Evolutionary conservation across 2,329 filamentous ascomycete genomes (phyloP), one percentile per base, ranked within the genome.

Genomic region (Chlorencoelia australis): DNA sequence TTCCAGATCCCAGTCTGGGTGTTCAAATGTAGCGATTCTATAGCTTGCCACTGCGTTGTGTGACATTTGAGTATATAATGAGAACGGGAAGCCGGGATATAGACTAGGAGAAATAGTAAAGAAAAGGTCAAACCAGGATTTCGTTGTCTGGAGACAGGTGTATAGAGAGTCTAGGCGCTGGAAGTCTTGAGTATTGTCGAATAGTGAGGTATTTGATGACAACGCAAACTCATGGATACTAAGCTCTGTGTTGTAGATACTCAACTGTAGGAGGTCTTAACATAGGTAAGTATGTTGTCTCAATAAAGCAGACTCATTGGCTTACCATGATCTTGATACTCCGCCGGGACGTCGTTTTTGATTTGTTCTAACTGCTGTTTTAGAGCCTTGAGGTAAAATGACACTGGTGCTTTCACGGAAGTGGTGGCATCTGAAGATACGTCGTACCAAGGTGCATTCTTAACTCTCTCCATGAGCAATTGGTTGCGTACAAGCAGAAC

Each of bases 341-440:
- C 42, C 71, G 66, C 6, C 84, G 87, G 37, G 91, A 77, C 40
- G 73, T 79, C 2, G 84, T 74, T 58, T 78, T 67, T 65, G 7
- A 42, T 20, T 3, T 16, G 77, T 75, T 35, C 77, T 75, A 35
- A 72, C 65, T 5, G 77, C 75, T 49, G 81, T 66, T 14, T 81
- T 69, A 18, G 69, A 60, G 48, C 68, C 62, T 42, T 35, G 5
- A 39, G 14, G 18, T 35, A 33, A 14, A 42, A 35, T 7, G 5
- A 11, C 14, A 25, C 18, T 17, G 40, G 36, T 55, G 20, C 62
- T 50, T 13, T 54, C 8, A 20, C 22, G n/a, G 18, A 7, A 3
- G 15, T 20, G 17, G 6, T 37, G 2, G 15, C 17, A 24, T 25
- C 22, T 3, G 17, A 16, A 9, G 27, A 10, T 2, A 22, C 19